A percentile compares a stretch with the other conserved stretches of the same genome.
phyloP scores from a whole-genome alignment of 2,329 filamentous ascomycete genomes.

The Graphiopsis chlorocephala region DNA sequence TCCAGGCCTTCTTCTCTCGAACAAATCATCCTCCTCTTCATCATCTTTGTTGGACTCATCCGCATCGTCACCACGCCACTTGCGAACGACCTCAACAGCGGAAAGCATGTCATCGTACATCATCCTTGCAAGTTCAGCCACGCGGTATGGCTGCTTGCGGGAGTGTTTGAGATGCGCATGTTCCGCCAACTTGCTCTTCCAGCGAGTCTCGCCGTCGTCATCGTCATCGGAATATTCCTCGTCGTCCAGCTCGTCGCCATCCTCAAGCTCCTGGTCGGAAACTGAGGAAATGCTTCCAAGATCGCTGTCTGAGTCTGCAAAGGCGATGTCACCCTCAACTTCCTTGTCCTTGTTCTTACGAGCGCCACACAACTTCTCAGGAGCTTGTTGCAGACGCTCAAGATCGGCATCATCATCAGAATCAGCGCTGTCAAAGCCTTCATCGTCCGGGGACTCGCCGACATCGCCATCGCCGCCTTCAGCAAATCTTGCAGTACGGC shows the following conservation, averaged over 20 bases:
- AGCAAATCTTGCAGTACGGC: constrained; percentile 54
- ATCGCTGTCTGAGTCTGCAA: constrained; percentile 96
- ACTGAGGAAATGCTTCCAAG: constrained; percentile 77
- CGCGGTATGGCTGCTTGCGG: constrained; percentile 69
- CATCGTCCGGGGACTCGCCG: constrained; percentile 51
- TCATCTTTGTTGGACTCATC: constrained; percentile 53
- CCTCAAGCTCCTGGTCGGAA: constrained; percentile 55
- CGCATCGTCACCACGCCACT: constrained; percentile 70
- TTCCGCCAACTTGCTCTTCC: constrained; percentile 84
- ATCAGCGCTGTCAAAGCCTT: constrained; percentile 47
- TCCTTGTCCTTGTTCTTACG: constrained; percentile 44
- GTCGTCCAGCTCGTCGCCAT: constrained; percentile 57
- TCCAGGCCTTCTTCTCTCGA: constrained; percentile 55
- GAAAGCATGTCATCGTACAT: constrained; percentile 83
- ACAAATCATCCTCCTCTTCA: constrained; percentile 64
- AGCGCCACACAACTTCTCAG: constrained; percentile 51
- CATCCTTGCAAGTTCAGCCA: constrained; percentile 77
- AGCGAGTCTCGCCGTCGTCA: constrained; percentile 70
- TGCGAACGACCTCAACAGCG: constrained; percentile 69
- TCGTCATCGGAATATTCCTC: constrained; percentile 61
- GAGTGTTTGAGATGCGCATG: constrained; percentile 71
- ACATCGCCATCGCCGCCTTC: constrained; percentile 49
- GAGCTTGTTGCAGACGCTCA: constrained; percentile 41
- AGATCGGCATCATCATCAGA: constrained; percentile 56
- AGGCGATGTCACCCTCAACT: constrained; percentile 71